Evolutionary conservation across 2,329 filamentous ascomycete species (phyloP), one percentile per base, ranked within the genome.

Genomic region (Aspergillus piperis): DNA sequence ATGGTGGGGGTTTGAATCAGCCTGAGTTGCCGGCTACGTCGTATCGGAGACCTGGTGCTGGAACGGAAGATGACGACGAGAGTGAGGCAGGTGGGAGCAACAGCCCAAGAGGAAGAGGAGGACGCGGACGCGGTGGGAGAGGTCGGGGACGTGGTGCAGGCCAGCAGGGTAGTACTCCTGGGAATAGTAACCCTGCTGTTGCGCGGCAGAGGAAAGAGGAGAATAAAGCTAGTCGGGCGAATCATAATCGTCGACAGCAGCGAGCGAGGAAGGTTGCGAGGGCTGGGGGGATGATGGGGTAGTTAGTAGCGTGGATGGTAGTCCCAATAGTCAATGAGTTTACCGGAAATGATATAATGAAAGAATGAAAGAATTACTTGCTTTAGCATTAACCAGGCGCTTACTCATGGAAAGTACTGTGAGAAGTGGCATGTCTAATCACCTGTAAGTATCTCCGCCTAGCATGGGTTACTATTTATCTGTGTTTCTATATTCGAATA

Each of bases 231-330:
- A 90, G 89, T 21, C 82, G 89, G 62, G 92, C 91, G 32, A 96
- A 96, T 72, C 92, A 96, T 73, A 95, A 92, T 74, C 86, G 93
- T 25, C 84, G 92, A 53, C 90, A 96, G 71, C 83, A 85, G 68
- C 76, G 85, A 60, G 85, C 84, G 49, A 84, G 78, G 71, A 88
- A 88, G 74, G 84, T 88, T 78, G 84, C 85, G 2, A 78, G 84
- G 62, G 85, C 81, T 54, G 84, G 84, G 25, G 71, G 73, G 5
- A 63, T 77, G 67, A 72, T 70, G 52, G 73, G 69, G 42, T 75
- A 59, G 64, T 21, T 36, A 13, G 32, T 36, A 36, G 10, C 30
- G 8, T 30, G 8, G 27, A 11, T 11, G 3, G 27, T 30, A 11
- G 27, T 30, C 27, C 8, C 27, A 30, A 30, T 32, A 13, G 30